Evolutionary conservation across 2,329 filamentous ascomycete species (phyloP), one percentile per base, ranked within the genome.

Genomic region (Fusarium sp.): DNA sequence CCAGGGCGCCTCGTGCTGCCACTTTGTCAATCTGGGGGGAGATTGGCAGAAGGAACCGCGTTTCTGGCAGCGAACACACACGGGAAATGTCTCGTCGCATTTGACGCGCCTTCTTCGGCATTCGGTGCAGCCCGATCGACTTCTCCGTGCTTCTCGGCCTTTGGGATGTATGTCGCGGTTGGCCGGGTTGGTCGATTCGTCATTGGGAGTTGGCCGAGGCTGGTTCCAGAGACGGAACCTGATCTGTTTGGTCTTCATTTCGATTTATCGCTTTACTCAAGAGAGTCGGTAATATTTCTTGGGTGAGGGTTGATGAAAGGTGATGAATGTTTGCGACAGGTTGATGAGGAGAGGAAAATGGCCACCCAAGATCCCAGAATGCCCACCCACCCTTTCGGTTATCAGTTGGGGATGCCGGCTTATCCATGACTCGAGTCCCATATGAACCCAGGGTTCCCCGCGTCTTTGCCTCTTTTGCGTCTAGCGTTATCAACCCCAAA

Each of bases 1-100:
- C 59, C 59, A 62, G 41, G 59, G 59, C 37, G 31, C n/a, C 29
- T 62, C 59, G n/a, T 22, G n/a, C n/a, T 62, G 59, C 59, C 59
- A 62, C 7, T 45, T n/a, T 18, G 22, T 20, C n/a, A n/a, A 24
- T 13, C 39, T 41, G 5, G 59, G 22, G 41, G n/a, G 13, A 24
- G 39, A 22, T n/a, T 29, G 37, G 27, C 59, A 62, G 27, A 62
- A 24, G 6, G 37, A 20, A 16, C 59, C 59, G 37, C 59, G 37
- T n/a, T 41, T 41, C 29, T 62, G 59, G 14, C 59, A 62, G n/a
- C 39, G 59, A 18, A 62, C 5, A 27, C 59, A 48, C 20, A 62
- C 59, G 24, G 59, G 59, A 33, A 50, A 62, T 16, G 59, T 62
- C 29, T 62, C 59, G 24, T 62, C 59, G 29, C 59, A 62, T 24